Conservation (phyloP, 768 basidiomycete genomes). For the Boletus pseudo-olivaceus region DNA sequence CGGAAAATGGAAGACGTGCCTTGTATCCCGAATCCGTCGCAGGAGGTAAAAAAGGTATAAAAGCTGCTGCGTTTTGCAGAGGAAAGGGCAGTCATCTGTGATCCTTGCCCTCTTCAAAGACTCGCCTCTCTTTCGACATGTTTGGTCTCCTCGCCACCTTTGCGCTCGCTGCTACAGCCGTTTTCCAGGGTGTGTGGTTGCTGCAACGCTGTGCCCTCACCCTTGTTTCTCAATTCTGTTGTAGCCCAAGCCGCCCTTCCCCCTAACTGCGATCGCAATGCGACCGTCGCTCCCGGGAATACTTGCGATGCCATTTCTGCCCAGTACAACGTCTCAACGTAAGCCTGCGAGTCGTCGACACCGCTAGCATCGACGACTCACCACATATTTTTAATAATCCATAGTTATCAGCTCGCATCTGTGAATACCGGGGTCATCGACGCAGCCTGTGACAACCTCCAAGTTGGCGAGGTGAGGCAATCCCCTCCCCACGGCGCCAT, state of each 20-base stretch:
- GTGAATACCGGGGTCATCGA: conserved; percentile 50
- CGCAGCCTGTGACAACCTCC: conserved; percentile 53
- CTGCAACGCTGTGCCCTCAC: not conserved
- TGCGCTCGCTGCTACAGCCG: conserved; percentile 11
- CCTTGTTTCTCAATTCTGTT: conserved; percentile 17
- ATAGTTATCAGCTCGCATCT: conserved; percentile 55
- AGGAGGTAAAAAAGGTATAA: conserved; percentile 16
- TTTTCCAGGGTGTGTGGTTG: conserved; percentile 17
- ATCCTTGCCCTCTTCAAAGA: not conserved
- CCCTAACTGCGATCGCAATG: conserved; percentile 52
- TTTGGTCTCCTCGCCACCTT: conserved; percentile 15
- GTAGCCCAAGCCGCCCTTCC: conserved; percentile 44
- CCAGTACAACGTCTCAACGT: conserved; percentile 60
- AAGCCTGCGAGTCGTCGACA: conserved; percentile 17
- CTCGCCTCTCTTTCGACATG: conserved; percentile 10
- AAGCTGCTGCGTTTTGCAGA: not conserved
- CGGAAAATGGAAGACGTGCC: not conserved
- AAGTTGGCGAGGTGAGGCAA: conserved; percentile 42
- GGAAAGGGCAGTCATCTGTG: not conserved
- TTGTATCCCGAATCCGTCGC: not conserved
- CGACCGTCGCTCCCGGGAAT: conserved; percentile 55
- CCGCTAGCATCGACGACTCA: not conserved
- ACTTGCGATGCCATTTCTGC: conserved; percentile 67
- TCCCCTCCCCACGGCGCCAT: not conserved
- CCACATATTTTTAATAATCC: not conserved